Evolutionary conservation across 108 stramenopile species (phyloP).

Genomic region (Pinguiococcus pyrenoidosus): DNA sequence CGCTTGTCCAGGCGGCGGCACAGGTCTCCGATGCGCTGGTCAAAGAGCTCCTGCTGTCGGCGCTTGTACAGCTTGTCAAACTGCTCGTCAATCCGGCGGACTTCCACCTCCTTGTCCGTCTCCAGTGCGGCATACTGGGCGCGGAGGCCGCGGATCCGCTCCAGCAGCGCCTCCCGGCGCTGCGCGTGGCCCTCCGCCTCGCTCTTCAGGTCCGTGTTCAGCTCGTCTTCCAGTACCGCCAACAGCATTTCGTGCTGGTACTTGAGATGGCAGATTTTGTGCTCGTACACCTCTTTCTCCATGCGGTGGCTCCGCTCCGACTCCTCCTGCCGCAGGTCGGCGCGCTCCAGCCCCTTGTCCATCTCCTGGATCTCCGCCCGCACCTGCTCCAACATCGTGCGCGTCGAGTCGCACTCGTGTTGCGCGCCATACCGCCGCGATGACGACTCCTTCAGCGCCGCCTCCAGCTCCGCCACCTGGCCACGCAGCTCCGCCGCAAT

Average conservation of each 20-base stretch:
- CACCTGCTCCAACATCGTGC: too few species aligned
- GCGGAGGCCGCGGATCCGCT: conserved; percentile 13
- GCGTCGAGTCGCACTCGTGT: too few species aligned
- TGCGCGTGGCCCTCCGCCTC: conserved; percentile 25
- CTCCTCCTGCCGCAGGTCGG: too few species aligned
- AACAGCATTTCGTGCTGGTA: conserved; percentile 50
- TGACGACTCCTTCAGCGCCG: too few species aligned
- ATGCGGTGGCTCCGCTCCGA: conserved; percentile 43
- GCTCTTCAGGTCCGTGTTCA: conserved; percentile 27
- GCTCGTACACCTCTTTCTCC: conserved; percentile 45
- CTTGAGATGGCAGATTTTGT: conserved; percentile 54
- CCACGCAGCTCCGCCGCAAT: too few species aligned
- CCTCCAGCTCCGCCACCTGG: too few species aligned
- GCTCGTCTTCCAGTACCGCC: conserved; percentile 19
- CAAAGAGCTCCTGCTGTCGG: conserved; percentile 31
- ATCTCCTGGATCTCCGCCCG: too few species aligned
- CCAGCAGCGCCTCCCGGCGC: conserved; percentile 32
- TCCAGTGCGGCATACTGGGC: too few species aligned
- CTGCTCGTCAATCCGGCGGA: too few species aligned
- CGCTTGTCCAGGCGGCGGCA: conserved; percentile 23
- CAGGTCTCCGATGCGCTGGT: conserved; percentile 29
- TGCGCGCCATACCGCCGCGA: too few species aligned
- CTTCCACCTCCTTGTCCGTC: too few species aligned
- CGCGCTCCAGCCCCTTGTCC: too few species aligned
- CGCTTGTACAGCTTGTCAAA: conserved; percentile 37